A percentile compares a stretch with the other conserved stretches of the same genome.
phyloP scores from a whole-genome alignment of 2,329 filamentous ascomycete species.

The Pleoardoris graminearum region DNA sequence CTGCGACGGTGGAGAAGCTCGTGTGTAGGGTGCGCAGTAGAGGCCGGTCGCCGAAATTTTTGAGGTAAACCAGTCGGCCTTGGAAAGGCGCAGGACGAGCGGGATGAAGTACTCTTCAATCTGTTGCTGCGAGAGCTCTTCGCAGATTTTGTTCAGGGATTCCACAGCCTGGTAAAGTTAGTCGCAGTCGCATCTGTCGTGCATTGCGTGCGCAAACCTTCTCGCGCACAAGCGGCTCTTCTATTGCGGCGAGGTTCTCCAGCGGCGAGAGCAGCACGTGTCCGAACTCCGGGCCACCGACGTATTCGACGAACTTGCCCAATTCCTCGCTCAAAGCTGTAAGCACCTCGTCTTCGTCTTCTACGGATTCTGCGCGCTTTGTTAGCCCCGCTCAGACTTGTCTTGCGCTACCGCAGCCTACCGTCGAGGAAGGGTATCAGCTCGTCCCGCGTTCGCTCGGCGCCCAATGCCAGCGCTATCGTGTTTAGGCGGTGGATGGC shows the following conservation, averaged over 20 bases:
- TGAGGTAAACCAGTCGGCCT: slow-evolving; percentile 99
- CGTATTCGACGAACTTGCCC: slow-evolving; percentile 95
- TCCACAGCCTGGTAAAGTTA: slow-evolving; percentile 77
- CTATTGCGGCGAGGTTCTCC: slow-evolving; percentile 97
- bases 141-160: slow-evolving; percentile 98
- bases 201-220: slow-evolving; percentile 69
- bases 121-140: slow-evolving; percentile 85
- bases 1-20: slow-evolving; percentile 84
- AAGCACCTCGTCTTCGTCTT: slow-evolving; percentile 98
- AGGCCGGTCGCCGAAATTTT: slow-evolving; percentile 98
- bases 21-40: slow-evolving; percentile 90
- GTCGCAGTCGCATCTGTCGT: slow-evolving; percentile 9
- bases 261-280: slow-evolving; percentile 96
- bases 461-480: slow-evolving; percentile 92
- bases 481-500: slow-evolving; percentile 98
- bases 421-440: slow-evolving; percentile 98
- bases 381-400: slow-evolving; percentile 39
- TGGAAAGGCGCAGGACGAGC: slow-evolving; percentile 90
- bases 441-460: slow-evolving; percentile 96
- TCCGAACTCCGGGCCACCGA: slow-evolving; percentile 89
- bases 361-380: slow-evolving; percentile 78
- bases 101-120: slow-evolving; percentile 98
- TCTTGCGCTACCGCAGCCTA: slow-evolving; percentile 48
- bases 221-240: slow-evolving; percentile 95
- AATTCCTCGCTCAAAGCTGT: slow-evolving; percentile 97